Evolutionary conservation across 2,329 filamentous ascomycete species (phyloP).

Genomic region (Aspergillus fischeri): DNA sequence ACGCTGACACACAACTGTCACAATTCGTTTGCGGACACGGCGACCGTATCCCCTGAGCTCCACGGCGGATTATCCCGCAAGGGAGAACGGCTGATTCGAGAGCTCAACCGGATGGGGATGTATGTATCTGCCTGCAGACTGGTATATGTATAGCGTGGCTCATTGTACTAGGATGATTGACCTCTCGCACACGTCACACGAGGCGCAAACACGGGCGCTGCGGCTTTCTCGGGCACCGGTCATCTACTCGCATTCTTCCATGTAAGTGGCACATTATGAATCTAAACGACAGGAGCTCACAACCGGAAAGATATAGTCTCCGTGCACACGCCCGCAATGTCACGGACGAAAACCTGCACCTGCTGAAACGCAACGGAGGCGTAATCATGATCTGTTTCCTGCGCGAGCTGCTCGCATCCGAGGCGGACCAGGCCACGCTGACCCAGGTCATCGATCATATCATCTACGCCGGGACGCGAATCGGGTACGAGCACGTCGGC

Average conservation of each 20-base stretch:
- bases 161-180: background rate
- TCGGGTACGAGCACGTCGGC: slow-evolving; percentile 28
- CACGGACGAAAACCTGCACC: background rate
- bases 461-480: slow-evolving; percentile 17
- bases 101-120: background rate
- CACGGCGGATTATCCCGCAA: background rate
- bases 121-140: background rate
- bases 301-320: background rate
- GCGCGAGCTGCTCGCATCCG: background rate
- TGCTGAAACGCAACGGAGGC: background rate
- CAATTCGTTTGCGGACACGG: background rate
- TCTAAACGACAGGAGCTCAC: background rate
- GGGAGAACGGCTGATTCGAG: background rate
- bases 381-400: background rate
- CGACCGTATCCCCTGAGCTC: background rate
- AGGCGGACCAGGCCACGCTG: background rate
- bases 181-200: background rate
- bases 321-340: background rate
- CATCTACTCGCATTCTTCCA: background rate
- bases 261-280: background rate
- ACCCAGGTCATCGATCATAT: slow-evolving; percentile 17
- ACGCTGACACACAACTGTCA: background rate
- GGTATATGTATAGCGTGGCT: too few species aligned
- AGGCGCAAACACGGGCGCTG: background rate
- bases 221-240: background rate